Conservation (phyloP, 495 filamentous ascomycete genomes). For the Trichocladium antarcticum region DNA sequence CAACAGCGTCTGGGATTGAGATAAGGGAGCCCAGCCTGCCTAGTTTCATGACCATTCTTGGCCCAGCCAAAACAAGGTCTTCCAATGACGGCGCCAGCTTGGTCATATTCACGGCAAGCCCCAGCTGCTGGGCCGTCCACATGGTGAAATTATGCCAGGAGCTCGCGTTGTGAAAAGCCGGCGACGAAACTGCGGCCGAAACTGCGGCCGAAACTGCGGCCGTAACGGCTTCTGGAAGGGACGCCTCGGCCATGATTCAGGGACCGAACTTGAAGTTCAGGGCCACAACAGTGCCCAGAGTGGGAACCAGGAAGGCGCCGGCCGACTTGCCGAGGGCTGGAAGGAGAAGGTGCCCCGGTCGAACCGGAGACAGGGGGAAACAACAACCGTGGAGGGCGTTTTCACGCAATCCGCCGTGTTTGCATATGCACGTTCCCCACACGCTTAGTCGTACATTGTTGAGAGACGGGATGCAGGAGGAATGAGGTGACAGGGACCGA, state of each 20-base stretch:
- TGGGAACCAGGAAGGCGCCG: background rate
- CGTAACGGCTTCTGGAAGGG: constrained; percentile 11
- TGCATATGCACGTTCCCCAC: background rate
- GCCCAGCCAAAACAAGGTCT: constrained; percentile 50
- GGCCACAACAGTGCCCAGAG: too few relatives aligned
- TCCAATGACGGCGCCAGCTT: constrained; percentile 37
- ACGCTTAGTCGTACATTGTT: constrained; percentile 7
- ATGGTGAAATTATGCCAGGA: constrained; percentile 39
- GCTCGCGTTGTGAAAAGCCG: constrained; percentile 29
- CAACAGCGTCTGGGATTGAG: constrained; percentile 50
- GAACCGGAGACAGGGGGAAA: background rate
- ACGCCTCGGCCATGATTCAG: constrained; percentile 5
- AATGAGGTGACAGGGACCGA: background rate
- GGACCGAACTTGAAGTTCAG: too few relatives aligned
- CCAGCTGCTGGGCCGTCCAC: constrained; percentile 36
- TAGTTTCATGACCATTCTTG: constrained; percentile 52
- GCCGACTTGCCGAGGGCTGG: background rate
- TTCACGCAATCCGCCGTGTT: background rate
- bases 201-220: constrained; percentile 7
- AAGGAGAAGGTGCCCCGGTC: background rate
- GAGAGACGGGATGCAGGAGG: background rate
- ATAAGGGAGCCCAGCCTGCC: constrained; percentile 50
- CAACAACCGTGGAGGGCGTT: background rate
- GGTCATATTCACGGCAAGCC: constrained; percentile 33
- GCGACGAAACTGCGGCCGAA: constrained; percentile 6